Evolutionary conservation across 2,329 filamentous ascomycete genomes (phyloP).

Genomic region (Coccinonectria pachysandricola): DNA sequence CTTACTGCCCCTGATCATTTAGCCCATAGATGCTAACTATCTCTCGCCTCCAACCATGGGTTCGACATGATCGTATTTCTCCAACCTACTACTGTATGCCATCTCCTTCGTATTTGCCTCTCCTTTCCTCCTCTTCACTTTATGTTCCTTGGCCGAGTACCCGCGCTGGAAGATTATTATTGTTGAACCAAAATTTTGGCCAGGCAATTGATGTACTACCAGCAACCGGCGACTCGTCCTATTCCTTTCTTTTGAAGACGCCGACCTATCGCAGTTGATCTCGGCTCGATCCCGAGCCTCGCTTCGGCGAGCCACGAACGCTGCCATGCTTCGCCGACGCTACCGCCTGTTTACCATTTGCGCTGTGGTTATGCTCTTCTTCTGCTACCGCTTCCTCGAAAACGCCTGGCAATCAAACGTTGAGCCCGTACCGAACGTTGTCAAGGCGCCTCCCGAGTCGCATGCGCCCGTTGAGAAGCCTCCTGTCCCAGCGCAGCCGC

Average conservation of each 20-base stretch:
- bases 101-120: too few relatives aligned
- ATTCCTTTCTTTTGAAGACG: not conserved
- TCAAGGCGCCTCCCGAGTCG: not conserved
- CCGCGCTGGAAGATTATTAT: not conserved
- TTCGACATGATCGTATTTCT: too few relatives aligned
- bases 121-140: not conserved
- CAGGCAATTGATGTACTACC: too few relatives aligned
- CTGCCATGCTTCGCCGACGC: conserved; percentile 44
- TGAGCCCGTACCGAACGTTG: not conserved
- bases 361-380: conserved; percentile 43
- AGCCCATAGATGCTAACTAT: too few relatives aligned
- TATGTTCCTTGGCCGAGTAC: not conserved
- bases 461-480: not conserved
- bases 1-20: too few relatives aligned
- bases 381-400: conserved; percentile 39
- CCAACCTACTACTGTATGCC: too few relatives aligned
- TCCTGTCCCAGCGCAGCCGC: not conserved
- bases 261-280: not conserved
- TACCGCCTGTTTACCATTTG: conserved; percentile 51
- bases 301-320: conserved; percentile 15
- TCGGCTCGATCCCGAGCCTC: conserved; percentile 13
- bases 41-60: too few relatives aligned
- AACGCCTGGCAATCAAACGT: conserved; percentile 25
- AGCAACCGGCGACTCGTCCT: too few relatives aligned
- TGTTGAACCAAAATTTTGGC: too few relatives aligned